A percentile compares a stretch with the other conserved stretches of the same genome.
phyloP scores from a whole-genome alignment of 2,329 filamentous ascomycete species.

The Fusarium sp. region DNA sequence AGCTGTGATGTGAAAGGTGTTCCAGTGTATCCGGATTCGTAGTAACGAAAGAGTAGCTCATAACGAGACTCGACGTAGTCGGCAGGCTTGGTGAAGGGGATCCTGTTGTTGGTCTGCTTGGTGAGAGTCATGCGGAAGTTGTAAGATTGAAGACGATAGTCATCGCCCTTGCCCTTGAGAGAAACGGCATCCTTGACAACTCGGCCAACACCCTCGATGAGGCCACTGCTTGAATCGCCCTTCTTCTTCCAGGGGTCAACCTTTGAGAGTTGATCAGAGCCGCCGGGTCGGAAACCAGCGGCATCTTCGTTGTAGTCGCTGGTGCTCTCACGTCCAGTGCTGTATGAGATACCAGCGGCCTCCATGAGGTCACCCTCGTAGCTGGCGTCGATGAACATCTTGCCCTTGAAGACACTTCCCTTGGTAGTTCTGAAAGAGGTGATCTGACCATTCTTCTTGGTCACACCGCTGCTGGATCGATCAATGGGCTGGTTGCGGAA shows the following conservation, averaged over 20 bases:
- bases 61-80: conserved; percentile 30
- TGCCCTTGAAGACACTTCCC: conserved; percentile 20
- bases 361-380: conserved; percentile 39
- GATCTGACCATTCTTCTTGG: conserved; percentile 26
- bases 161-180: conserved; percentile 11
- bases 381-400: conserved; percentile 38
- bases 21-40: conserved; percentile 29
- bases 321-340: conserved; percentile 26
- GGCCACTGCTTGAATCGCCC: conserved; percentile 15
- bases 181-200: conserved; percentile 7
- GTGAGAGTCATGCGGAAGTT: conserved; percentile 35
- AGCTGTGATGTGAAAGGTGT: conserved; percentile 29
- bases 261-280: conserved; percentile 2
- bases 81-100: conserved; percentile 28
- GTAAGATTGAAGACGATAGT: conserved; percentile 31
- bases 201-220: conserved; percentile 22
- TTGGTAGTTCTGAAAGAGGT: conserved; percentile 24
- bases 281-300: conserved; percentile 20
- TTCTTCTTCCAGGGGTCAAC: conserved; percentile 28
- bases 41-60: conserved; percentile 32
- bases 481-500: conserved; percentile 31
- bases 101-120: conserved; percentile 2
- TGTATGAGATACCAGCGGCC: conserved; percentile 27
- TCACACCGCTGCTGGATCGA: conserved; percentile 12
- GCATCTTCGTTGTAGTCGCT: conserved; percentile 22